phyloP scores from a whole-genome alignment of 2,329 filamentous ascomycete species.

The Paracamarosporium sp. region DNA sequence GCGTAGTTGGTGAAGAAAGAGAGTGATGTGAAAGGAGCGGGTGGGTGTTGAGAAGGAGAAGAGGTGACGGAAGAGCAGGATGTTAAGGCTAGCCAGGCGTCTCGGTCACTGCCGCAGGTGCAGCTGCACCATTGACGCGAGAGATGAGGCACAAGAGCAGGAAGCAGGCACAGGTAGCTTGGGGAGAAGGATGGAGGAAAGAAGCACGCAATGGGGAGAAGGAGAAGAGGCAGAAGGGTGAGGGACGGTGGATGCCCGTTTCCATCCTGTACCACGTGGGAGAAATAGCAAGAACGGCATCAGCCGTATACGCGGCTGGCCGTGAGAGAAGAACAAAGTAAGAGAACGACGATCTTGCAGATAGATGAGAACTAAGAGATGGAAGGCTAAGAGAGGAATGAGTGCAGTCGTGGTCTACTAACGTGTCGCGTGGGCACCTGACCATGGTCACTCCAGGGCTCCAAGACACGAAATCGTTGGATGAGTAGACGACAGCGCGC shows the following conservation, averaged over 20 bases:
- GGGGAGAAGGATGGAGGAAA: conserved; percentile 30
- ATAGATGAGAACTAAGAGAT: neutral
- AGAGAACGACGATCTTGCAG: conserved; percentile 66
- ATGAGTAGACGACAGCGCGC: neutral
- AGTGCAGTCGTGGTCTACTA: neutral
- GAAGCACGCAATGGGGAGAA: conserved; percentile 27
- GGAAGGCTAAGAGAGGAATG: neutral
- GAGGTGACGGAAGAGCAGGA: conserved; percentile 31
- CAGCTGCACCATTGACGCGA: conserved; percentile 25
- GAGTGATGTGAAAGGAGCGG: conserved; percentile 46
- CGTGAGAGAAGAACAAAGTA: conserved; percentile 64
- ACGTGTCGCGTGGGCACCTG: conserved; percentile 55
- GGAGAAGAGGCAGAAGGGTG: conserved; percentile 30
- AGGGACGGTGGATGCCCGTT: conserved; percentile 35
- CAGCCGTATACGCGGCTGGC: conserved; percentile 55
- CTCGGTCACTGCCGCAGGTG: conserved; percentile 31
- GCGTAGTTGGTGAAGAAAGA: conserved; percentile 29
- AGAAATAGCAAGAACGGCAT: conserved; percentile 34
- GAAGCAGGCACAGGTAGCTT: conserved; percentile 19
- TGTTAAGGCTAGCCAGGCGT: conserved; percentile 30
- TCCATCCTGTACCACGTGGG: conserved; percentile 39
- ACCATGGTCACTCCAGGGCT: conserved; percentile 74
- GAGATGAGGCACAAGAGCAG: conserved; percentile 1
- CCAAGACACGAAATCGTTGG: conserved; percentile 53
- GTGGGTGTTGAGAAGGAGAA: conserved; percentile 39